These are phyloP conservation scores for Stemphylium vesicarium DNA, from an alignment of 2,329 filamentous ascomycete species.

Conservation along the genomic window DNA sequence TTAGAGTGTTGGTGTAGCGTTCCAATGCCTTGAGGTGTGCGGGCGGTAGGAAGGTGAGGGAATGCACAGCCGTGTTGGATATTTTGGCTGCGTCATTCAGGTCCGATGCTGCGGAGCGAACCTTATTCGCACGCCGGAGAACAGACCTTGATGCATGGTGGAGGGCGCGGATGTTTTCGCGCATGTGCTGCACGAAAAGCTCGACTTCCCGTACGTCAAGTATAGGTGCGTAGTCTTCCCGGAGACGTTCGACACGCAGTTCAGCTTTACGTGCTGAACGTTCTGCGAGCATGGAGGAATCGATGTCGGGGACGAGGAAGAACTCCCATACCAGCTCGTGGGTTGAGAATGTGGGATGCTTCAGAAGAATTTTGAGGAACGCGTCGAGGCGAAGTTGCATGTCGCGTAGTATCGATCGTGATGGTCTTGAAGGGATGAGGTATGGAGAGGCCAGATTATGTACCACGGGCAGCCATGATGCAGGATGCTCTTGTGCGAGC, in stretches of 20 bases:
- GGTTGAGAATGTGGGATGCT: conserved; percentile 89
- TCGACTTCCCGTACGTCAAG: conserved; percentile 84
- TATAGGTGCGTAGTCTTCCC: conserved; percentile 86
- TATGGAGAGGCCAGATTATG: conserved; percentile 83
- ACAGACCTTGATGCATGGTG: conserved; percentile 84
- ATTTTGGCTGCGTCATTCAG: conserved; percentile 68
- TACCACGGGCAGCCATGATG: conserved; percentile 88
- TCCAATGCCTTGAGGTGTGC: conserved; percentile 74
- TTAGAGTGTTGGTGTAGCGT: conserved; percentile 70
- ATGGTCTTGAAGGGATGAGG: conserved; percentile 90
- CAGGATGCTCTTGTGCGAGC: conserved; percentile 86
- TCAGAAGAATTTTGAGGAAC: conserved; percentile 84
- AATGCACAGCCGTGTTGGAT: conserved; percentile 60
- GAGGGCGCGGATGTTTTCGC: conserved; percentile 85
- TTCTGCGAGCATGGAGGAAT: conserved; percentile 87
- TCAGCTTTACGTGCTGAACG: conserved; percentile 87
- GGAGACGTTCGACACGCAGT: conserved; percentile 79
- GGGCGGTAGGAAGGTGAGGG: conserved; percentile 70
- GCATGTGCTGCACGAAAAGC: conserved; percentile 87
- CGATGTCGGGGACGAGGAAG: conserved; percentile 93
- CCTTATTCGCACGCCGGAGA: conserved; percentile 76
- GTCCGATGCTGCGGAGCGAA: conserved; percentile 71
- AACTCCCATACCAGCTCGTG: conserved; percentile 99
- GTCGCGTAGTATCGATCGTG: conserved; percentile 82
- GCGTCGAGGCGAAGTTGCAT: conserved; percentile 85